Evolutionary conservation across 495 filamentous ascomycete species (phyloP), one percentile per base, ranked within the genome.

Genomic region (Aspergillus cristatus): DNA sequence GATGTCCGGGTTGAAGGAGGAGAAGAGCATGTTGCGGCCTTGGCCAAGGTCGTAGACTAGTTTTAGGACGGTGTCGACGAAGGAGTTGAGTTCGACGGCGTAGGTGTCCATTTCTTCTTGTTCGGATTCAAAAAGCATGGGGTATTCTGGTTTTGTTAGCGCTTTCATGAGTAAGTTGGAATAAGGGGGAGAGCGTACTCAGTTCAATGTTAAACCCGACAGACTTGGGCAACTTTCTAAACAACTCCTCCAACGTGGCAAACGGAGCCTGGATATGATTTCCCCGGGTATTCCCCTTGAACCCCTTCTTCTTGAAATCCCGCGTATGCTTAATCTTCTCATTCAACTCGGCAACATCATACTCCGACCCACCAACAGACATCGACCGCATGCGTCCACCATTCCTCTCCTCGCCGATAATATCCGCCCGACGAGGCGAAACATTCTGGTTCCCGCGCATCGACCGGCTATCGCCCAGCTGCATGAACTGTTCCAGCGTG

Each of bases 191-290:
- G 15, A 45, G 66, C 73, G 56, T 58, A 76, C 74, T 99, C 71
- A 99, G 81, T 68, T 99, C 93, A 46, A 99, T 94, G 56, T 99
- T 97, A 71, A 99, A 97, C 8, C 91, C 87, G 20, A 94, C 77
- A 8, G 66, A 70, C 28, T 81, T 70, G 1, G 86, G 86, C 0
- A 99, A 63, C 55, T 87, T 81, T 49, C 71, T 75, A 60, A 99
- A 94, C 53, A 96, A 77, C 45, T 96, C 87, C 56, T 95, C 85
- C 28, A 99, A 65, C 0, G 93, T 99, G 3, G 91, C 87, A 58
- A 97, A 97, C 0, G 88, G 88, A 0, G 82, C 84, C 53, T 97
- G 90, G 44, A 99, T 95, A 48, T 88, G 89, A 47, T 82, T 82
- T 35, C 91, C 91, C 5, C 93, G 81, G 15, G 77, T 87, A 54